These are phyloP conservation scores for Hibiscus tridactylites DNA, from an alignment of 345 rosid genomes.

Conservation along the genomic window DNA sequence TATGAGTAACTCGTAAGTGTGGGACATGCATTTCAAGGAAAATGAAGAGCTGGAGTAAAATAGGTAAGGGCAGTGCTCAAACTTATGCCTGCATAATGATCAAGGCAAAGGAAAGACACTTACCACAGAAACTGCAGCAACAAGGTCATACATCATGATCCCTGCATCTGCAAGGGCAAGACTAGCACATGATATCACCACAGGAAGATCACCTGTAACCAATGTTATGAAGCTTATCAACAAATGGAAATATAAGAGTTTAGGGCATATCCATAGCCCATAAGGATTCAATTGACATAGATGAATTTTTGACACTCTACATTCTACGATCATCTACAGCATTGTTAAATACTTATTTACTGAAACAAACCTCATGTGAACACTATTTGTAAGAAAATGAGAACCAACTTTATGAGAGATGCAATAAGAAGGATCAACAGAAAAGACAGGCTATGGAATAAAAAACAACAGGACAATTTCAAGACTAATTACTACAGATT, in stretches of 20 bases:
- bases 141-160: slow-evolving; percentile 90
- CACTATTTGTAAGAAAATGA: background rate
- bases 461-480: slow-evolving; percentile 1
- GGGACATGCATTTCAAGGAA: background rate
- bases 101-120: slow-evolving; percentile 3
- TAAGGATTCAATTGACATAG: background rate
- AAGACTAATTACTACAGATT: background rate
- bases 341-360: background rate
- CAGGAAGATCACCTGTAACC: slow-evolving; percentile 83
- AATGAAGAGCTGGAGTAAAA: background rate
- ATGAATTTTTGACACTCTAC: no score
- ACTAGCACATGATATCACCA: slow-evolving; percentile 83
- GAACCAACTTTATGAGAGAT: background rate
- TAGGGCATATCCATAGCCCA: background rate
- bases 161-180: slow-evolving; percentile 97
- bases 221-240: slow-evolving; percentile 3
- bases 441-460: background rate
- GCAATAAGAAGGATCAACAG: background rate
- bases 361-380: background rate
- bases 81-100: background rate
- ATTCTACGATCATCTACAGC: no score
- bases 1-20: background rate
- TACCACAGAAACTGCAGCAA: slow-evolving; percentile 92
- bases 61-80: background rate
- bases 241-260: background rate